A percentile compares a stretch with the other conserved stretches of the same genome.
Conservation (phyloP, 2,329 filamentous ascomycete genomes). For the Ophiocordyceps australis region DNA sequence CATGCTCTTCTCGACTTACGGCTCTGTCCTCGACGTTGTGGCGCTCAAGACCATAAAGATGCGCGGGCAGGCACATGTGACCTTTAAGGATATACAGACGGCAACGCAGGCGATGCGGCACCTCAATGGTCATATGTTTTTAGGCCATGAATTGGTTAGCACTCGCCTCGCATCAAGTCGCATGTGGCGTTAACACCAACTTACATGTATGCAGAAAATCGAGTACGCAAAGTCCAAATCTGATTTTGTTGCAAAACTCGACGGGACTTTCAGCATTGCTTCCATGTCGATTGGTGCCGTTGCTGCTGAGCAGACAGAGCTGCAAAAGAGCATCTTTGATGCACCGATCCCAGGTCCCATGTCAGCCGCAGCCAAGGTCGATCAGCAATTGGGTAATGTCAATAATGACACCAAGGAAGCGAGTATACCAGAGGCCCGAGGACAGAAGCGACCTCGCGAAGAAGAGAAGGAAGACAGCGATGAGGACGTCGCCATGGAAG, state of each 20-base stretch:
- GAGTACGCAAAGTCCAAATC: constrained; percentile 83
- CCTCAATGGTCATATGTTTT: constrained; percentile 70
- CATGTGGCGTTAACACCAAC: no score
- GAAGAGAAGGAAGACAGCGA: constrained; percentile 51
- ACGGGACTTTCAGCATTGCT: constrained; percentile 71
- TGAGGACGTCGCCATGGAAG: constrained; percentile 50
- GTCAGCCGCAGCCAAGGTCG: constrained; percentile 27
- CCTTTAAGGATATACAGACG: constrained; percentile 78
- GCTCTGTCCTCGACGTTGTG: constrained; percentile 79
- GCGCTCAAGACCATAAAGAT: constrained; percentile 80
- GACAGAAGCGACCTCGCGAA: constrained; percentile 54
- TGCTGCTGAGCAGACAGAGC: constrained; percentile 47
- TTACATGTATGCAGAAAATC: constrained; percentile 80
- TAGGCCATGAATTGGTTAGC: constrained; percentile 70
- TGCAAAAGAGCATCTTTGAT: constrained; percentile 68
- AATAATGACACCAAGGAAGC: no score
- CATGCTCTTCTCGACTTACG: constrained; percentile 86
- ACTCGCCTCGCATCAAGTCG: no score
- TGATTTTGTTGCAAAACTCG: constrained; percentile 73
- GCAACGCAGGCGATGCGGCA: constrained; percentile 87
- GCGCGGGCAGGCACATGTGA: constrained; percentile 88
- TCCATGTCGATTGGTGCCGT: constrained; percentile 29
- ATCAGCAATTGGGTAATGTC: constrained; percentile 29
- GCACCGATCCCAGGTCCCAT: constrained; percentile 36
- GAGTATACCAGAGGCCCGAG: constrained; percentile 34